Base-by-base conservation (phyloP, 495 filamentous ascomycete genomes). In the Cercophora sp. region DNA sequence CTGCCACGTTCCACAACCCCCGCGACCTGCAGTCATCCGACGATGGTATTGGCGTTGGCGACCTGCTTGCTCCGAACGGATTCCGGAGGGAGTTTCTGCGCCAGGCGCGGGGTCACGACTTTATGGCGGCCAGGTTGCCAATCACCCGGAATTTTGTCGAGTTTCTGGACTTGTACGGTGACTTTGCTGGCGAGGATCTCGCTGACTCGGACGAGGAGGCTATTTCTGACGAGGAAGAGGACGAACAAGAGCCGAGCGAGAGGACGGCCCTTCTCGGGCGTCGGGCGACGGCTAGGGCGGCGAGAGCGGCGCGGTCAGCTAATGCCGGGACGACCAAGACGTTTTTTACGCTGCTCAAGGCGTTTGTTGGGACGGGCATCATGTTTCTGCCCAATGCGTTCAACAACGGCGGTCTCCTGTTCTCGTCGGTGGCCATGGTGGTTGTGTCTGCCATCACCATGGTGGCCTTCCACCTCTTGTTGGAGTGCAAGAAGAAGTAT, bases 361-460 rank as follows among this genome's bases (percentile, higher is more conserved):
- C 82, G 2, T 85, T 85, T 54, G 66, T 85, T 42, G 82, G 82
- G 16, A 85, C 82, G 1, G 82, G 82, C 18, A 83, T 85, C 63
- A 82, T 85, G 79, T 85, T 85, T 58, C 65, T 86, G 16, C 83
- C 83, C 9, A 85, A 83, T 53, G 83, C 83, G 1, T 86, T 85
- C 61, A 74, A 74, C 56, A 85, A 85, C 56, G 83, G 83, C 19
- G 83, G 83, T 16, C 70, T 86, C n/a, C 62, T 86, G 11, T 86
- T 86, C 59, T 84, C 81, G 0, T 79, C 76, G 0, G 58, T 86
- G 29, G 75, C 80, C 6, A 77, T 86, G 60, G 51, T 85, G 13
- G 65, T 63, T 4, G 71, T 85, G 1, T 79, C 83, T 13, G 42
- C 71, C 2, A 56, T 85, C 29, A 79, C 79, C 25, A 79, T 74